Conservation (phyloP, 2,329 filamentous ascomycete species). For the Penicillium sclerotiorum region DNA sequence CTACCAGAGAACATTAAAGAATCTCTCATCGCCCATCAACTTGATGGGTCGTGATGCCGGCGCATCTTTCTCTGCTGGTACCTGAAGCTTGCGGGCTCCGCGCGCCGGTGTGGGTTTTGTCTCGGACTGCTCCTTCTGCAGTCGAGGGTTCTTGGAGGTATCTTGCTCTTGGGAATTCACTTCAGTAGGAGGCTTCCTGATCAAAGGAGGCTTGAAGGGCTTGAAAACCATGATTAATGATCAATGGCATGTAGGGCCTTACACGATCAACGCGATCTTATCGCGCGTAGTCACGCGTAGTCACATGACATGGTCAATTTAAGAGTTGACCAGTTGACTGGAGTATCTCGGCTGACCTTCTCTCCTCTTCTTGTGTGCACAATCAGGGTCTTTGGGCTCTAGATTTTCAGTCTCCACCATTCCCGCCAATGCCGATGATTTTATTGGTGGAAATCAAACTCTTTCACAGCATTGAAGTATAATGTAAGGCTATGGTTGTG, state of each 20-base stretch:
- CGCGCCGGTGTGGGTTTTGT: constrained; percentile 8
- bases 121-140: constrained; percentile 28
- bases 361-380: not conserved
- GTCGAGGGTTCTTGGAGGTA: constrained; percentile 41
- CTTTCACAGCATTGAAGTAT: no score
- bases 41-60: constrained; percentile 2
- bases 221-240: constrained; percentile 47
- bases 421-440: not conserved
- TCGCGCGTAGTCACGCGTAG: constrained; percentile 7
- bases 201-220: constrained; percentile 49
- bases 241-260: no score
- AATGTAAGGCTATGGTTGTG: no score
- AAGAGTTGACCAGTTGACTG: not conserved
- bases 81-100: constrained; percentile 31
- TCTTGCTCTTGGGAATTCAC: constrained; percentile 9
- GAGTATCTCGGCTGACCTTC: not conserved
- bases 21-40: constrained; percentile 33
- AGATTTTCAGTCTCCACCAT: not conserved
- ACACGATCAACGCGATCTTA: constrained; percentile 4
- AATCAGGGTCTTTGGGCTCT: not conserved
- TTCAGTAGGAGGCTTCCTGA: constrained; percentile 34
- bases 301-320: not conserved
- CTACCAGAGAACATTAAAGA: constrained; percentile 54
- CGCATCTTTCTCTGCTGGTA: constrained; percentile 8
- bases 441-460: no score